Base-by-base conservation (phyloP, 805 yeast genomes). In the Kurtzmaniella cleridarum region DNA sequence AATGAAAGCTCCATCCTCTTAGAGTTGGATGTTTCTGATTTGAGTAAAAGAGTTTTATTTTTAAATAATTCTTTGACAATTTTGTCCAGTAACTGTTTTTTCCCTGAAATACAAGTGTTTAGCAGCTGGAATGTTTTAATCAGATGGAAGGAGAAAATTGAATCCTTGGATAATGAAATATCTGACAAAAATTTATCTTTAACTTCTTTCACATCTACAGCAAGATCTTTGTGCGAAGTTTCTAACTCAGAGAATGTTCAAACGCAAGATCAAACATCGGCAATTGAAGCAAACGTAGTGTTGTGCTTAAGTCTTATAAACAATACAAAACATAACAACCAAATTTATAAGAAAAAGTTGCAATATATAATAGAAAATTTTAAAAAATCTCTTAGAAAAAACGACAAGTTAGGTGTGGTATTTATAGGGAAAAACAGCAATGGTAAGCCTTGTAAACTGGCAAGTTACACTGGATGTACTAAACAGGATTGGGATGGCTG, bases 401-500 rank as follows among this genome's bases (percentile, higher is more conserved):
- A 51, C 12, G 81, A 76, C 47, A 60, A 56, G 29, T 48, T 78
- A 11, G 81, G 80, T 0, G 42, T 77, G 18, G 65, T 77, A 0
- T 53, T 73, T n/a, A 55, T 71, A 14, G 81, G 81, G 1, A 58
- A 66, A 35, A 66, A 73, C 49, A 72, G 74, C 1, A 42, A 45
- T 9, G 67, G 76, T 8, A 44, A 38, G 26, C 51, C 55, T n/a
- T 60, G 65, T 7, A 51, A 58, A 20, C 47, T 47, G 26, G 74
- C 75, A 1, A 64, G 73, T 1, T 76, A 66, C 44, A 55, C 72
- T 31, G 81, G 80, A 3, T 66, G 74, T 49, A 62, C 68, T 0
- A 52, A 57, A 14, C 54, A 64, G 10, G 45, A 46, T 4, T 76
- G 80, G 80, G 54, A 60, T 11, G 78, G 76, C 1, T 73, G 80